Evolutionary conservation across 371 early-diverging fungal genomes (phyloP).

Genomic region (Apophysomyces variabilis): DNA sequence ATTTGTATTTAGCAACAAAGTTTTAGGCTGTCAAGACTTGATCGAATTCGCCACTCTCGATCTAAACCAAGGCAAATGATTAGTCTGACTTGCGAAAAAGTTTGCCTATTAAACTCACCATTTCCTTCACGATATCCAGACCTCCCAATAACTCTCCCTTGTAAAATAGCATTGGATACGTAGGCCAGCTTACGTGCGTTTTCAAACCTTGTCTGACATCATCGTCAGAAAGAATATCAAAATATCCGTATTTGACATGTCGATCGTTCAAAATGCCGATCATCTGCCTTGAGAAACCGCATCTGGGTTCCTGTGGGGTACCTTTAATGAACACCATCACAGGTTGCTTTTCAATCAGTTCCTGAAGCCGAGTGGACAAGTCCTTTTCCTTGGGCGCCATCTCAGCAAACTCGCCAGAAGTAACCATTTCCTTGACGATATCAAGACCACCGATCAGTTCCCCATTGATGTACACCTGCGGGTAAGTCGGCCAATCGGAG

Average conservation of each 20-base stretch:
- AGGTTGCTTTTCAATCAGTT: conserved; percentile 66
- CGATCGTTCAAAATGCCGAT: conserved; percentile 72
- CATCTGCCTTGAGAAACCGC: conserved; percentile 87
- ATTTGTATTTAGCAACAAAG: not conserved
- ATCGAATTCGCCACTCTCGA: conserved; percentile 51
- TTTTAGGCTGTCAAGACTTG: conserved; percentile 48
- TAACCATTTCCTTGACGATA: conserved; percentile 85
- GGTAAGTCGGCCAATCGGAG: conserved; percentile 93
- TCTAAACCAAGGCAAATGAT: conserved; percentile 19
- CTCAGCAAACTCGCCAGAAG: conserved; percentile 76
- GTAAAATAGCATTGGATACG: conserved; percentile 79
- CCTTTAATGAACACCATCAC: conserved; percentile 98
- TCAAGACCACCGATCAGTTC: conserved; percentile 92
- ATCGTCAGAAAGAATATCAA: conserved; percentile 89
- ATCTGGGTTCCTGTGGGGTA: conserved; percentile 79
- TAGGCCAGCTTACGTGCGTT: conserved; percentile 62
- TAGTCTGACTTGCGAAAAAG: not conserved
- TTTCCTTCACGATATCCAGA: conserved; percentile 89
- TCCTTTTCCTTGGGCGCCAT: conserved; percentile 74
- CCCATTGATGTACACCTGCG: conserved; percentile 87
- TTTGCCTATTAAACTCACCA: conserved; percentile 54
- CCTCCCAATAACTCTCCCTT: conserved; percentile 95
- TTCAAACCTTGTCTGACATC: conserved; percentile 80
- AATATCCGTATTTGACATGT: conserved; percentile 74
- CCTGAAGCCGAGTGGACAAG: conserved; percentile 71